Conservation (phyloP, 2,329 filamentous ascomycete species). For the Arthroderma sp. region DNA sequence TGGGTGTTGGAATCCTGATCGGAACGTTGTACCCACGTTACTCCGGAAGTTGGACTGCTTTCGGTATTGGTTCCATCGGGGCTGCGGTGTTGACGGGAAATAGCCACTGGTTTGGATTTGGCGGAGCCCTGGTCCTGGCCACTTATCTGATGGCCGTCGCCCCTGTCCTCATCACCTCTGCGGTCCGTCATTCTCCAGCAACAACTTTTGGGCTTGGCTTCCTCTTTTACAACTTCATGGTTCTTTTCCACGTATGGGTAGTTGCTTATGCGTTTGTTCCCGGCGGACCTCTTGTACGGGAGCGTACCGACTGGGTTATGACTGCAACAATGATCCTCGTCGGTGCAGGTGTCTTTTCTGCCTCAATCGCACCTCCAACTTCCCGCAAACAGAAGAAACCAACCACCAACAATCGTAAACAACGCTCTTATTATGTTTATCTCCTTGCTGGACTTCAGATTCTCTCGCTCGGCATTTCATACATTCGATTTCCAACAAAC, state of each 20-base stretch:
- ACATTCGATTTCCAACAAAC: slow-evolving; percentile 82
- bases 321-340: slow-evolving; percentile 69
- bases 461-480: slow-evolving; percentile 65
- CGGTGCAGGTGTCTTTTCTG: slow-evolving; percentile 69
- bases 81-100: slow-evolving; percentile 65
- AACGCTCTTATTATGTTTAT: slow-evolving; percentile 56
- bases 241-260: slow-evolving; percentile 97
- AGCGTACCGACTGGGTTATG: slow-evolving; percentile 96
- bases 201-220: slow-evolving; percentile 79
- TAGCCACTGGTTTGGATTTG: slow-evolving; percentile 78
- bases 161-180: slow-evolving; percentile 60
- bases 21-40: slow-evolving; percentile 62
- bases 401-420: slow-evolving; percentile 31
- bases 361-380: slow-evolving; percentile 40
- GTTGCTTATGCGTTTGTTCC: slow-evolving; percentile 97
- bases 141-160: slow-evolving; percentile 72
- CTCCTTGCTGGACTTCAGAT: slow-evolving; percentile 65
- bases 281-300: slow-evolving; percentile 78
- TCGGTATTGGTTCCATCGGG: slow-evolving; percentile 62
- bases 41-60: slow-evolving; percentile 65
- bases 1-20: slow-evolving; percentile 66
- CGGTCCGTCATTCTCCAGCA: slow-evolving; percentile 62
- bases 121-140: slow-evolving; percentile 62
- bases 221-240: slow-evolving; percentile 80
- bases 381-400: slow-evolving; percentile 24